Conservation (phyloP, 2,329 filamentous ascomycete species). For the Penicillium corylophilum region DNA sequence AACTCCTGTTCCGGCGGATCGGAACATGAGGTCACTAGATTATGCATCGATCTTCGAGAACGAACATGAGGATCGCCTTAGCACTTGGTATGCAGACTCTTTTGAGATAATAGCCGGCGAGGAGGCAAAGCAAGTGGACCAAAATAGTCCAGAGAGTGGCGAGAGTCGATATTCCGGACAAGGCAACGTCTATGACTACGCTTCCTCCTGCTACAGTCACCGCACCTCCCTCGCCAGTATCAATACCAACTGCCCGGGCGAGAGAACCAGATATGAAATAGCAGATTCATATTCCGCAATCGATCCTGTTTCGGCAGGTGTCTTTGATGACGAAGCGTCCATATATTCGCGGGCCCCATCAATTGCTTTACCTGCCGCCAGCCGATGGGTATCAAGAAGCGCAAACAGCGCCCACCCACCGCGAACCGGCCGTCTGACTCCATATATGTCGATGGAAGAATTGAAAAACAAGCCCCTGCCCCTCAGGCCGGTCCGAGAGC, state of each 20-base stretch:
- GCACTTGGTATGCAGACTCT: slow-evolving; percentile 15
- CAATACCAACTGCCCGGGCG: slow-evolving; percentile 25
- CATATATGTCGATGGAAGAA: slow-evolving; percentile 26
- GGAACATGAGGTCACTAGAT: slow-evolving; percentile 7
- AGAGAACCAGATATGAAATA: slow-evolving; percentile 10
- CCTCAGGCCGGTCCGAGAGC: slow-evolving; percentile 32
- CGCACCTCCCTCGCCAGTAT: slow-evolving; percentile 36
- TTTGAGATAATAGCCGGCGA: not conserved
- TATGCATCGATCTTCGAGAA: slow-evolving; percentile 7
- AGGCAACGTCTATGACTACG: slow-evolving; percentile 27
- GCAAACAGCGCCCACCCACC: slow-evolving; percentile 3
- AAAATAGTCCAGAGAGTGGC: slow-evolving; percentile 1
- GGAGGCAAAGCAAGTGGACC: not conserved
- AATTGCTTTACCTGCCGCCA: not conserved
- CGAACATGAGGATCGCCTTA: slow-evolving; percentile 18
- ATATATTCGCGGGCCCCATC: not conserved
- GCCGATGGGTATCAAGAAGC: not conserved
- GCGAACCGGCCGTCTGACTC: slow-evolving; percentile 12
- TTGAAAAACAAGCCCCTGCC: slow-evolving; percentile 44
- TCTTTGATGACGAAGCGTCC: slow-evolving; percentile 36
- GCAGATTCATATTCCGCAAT: slow-evolving; percentile 27
- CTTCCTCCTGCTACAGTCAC: slow-evolving; percentile 39
- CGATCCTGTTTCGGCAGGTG: slow-evolving; percentile 25
- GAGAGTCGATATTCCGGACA: slow-evolving; percentile 23
- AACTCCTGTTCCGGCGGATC: slow-evolving; percentile 6